A percentile compares a stretch with the other conserved stretches of the same genome.
These are phyloP conservation scores for Eutrema heterophyllum DNA, from an alignment of 345 rosid genomes.

Conservation along the genomic window DNA sequence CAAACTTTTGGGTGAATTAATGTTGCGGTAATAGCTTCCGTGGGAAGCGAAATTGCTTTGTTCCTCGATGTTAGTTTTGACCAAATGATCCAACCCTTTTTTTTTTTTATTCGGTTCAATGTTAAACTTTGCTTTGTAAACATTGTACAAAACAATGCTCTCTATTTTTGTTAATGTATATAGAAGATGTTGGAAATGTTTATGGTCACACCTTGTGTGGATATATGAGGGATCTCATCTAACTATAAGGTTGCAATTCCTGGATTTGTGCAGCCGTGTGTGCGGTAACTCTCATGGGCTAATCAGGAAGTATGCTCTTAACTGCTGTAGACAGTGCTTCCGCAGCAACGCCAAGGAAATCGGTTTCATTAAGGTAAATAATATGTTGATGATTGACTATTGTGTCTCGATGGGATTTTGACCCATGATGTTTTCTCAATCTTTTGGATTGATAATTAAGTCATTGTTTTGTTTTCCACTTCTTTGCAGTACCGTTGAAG, in stretches of 20 bases:
- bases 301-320: constrained; percentile 37
- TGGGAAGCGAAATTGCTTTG: too few species aligned
- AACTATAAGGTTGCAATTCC: neutral
- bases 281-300: constrained; percentile 38
- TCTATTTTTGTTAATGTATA: neutral
- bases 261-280: constrained; percentile 3
- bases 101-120: too few species aligned
- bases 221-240: neutral
- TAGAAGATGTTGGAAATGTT: neutral
- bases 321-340: constrained; percentile 31
- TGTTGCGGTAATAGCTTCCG: neutral
- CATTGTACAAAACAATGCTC: too few species aligned
- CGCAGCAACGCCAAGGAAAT: constrained; percentile 37
- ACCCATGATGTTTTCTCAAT: neutral
- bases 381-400: neutral
- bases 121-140: neutral
- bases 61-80: too few species aligned
- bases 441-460: neutral
- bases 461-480: neutral
- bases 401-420: neutral
- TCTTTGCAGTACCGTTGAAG: constrained; percentile 23
- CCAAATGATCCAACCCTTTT: too few species aligned
- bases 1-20: neutral
- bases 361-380: constrained; percentile 52
- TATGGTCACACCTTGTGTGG: neutral